Evolutionary conservation across 2,329 filamentous ascomycete species (phyloP).

Genomic region (Paecilomyces formosus): DNA sequence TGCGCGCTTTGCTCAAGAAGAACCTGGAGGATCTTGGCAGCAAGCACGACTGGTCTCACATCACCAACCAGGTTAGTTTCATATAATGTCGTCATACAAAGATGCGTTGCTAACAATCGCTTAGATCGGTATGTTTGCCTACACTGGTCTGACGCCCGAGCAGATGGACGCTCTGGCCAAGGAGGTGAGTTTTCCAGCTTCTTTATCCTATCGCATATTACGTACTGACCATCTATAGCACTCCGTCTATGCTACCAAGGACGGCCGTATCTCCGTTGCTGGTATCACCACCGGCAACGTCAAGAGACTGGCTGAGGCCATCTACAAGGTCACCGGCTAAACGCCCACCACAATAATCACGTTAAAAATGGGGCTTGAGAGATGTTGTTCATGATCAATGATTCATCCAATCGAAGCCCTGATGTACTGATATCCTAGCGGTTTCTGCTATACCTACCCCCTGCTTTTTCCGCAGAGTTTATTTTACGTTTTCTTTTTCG

Average conservation of each 20-base stretch:
- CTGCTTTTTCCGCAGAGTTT: neutral
- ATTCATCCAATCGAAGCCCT: neutral
- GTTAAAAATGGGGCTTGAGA: neutral
- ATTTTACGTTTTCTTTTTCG: neutral
- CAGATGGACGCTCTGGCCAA: slow-evolving; percentile 89
- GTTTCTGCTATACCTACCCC: neutral
- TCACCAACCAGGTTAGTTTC: slow-evolving; percentile 65
- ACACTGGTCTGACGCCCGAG: slow-evolving; percentile 83
- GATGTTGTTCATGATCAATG: neutral
- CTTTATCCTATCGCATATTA: neutral
- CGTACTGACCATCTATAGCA: slow-evolving; percentile 42
- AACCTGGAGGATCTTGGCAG: slow-evolving; percentile 92
- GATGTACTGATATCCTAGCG: neutral
- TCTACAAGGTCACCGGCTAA: slow-evolving; percentile 45
- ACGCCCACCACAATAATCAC: slow-evolving; percentile 2
- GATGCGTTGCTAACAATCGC: slow-evolving; percentile 5
- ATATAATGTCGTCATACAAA: neutral
- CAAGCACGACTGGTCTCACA: slow-evolving; percentile 98
- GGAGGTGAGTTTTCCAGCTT: slow-evolving; percentile 49
- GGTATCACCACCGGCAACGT: slow-evolving; percentile 45
- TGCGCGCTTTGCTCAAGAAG: slow-evolving; percentile 88
- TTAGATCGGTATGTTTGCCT: slow-evolving; percentile 97
- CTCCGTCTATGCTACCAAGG: slow-evolving; percentile 93
- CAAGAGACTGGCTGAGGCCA: slow-evolving; percentile 42
- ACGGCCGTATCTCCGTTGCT: slow-evolving; percentile 45